Evolutionary conservation across 345 rosid genomes (phyloP).

Genomic region (Hibiscus tridactylites): DNA sequence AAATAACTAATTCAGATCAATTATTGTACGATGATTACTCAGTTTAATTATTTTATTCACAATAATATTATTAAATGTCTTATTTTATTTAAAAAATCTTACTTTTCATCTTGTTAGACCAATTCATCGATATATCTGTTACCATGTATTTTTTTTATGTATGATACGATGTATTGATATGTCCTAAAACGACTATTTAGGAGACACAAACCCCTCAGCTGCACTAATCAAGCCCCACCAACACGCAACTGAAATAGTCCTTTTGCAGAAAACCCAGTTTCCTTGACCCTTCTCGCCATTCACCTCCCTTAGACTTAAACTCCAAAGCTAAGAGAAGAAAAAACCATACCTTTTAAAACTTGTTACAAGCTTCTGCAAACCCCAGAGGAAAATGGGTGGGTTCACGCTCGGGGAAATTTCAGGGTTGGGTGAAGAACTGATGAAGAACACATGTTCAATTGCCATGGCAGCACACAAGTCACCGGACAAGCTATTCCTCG

Average conservation of each 20-base stretch:
- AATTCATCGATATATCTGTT: no score
- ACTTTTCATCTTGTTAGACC: no score
- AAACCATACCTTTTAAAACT: not conserved
- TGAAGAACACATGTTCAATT: slow-evolving; percentile 32
- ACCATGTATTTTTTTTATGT: no score
- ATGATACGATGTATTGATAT: no score
- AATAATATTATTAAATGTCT: no score
- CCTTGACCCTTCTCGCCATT: not conserved
- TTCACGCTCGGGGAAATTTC: not conserved
- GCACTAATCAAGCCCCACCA: no score
- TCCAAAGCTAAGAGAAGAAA: not conserved
- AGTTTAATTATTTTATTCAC: no score
- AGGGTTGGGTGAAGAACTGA: slow-evolving; percentile 29
- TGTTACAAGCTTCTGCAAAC: not conserved
- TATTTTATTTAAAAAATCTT: no score
- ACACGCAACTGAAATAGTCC: not conserved
- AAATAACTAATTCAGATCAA: no score
- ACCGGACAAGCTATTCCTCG: slow-evolving; percentile 18
- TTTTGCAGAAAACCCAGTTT: not conserved
- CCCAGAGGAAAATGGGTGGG: not conserved
- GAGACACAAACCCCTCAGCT: not conserved
- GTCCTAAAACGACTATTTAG: no score
- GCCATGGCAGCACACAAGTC: slow-evolving; percentile 30
- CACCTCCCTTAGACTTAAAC: not conserved
- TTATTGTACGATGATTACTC: no score